Evolutionary conservation across 768 basidiomycete genomes (phyloP).

Genomic region (Phaeotremella skinneri): DNA sequence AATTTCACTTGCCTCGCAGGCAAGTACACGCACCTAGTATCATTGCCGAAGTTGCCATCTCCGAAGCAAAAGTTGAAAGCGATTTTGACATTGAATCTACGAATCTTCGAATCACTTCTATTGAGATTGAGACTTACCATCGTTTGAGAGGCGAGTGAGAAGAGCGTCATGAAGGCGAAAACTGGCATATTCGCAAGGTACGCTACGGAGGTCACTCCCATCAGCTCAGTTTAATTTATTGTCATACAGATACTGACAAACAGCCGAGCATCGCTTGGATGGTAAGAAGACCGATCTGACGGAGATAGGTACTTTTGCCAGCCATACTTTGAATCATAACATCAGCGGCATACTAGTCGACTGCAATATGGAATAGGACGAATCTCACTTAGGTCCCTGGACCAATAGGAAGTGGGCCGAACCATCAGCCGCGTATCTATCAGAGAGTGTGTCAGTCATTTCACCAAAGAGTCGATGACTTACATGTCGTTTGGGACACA

Average conservation of each 20-base stretch:
- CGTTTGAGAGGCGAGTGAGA: constrained; percentile 84
- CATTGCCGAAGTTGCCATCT: constrained; percentile 91
- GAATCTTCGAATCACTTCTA: background rate
- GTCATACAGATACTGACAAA: constrained; percentile 55
- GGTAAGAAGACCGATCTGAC: constrained; percentile 77
- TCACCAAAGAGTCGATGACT: constrained; percentile 5
- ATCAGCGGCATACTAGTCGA: constrained; percentile 1
- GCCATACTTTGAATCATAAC: constrained; percentile 59
- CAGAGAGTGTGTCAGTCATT: background rate
- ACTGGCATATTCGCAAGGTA: constrained; percentile 90
- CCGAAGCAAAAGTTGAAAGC: constrained; percentile 89
- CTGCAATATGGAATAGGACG: background rate
- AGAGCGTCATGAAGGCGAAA: constrained; percentile 84
- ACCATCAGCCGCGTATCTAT: constrained; percentile 53
- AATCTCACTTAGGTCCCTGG: constrained; percentile 64
- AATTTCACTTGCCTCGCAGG: background rate
- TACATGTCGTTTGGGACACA: constrained; percentile 89
- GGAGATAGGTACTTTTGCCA: constrained; percentile 92
- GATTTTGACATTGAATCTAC: constrained; percentile 81
- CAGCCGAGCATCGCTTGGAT: constrained; percentile 87
- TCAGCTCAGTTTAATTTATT: background rate
- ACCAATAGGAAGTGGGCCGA: constrained; percentile 83
- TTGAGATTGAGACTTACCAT: constrained; percentile 51
- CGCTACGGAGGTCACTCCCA: too few relatives aligned
- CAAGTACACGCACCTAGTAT: constrained; percentile 64